Evolutionary conservation across 1,284 basidiomycete species (phyloP).

Genomic region (Pseudomicrostroma phylloplanum): DNA sequence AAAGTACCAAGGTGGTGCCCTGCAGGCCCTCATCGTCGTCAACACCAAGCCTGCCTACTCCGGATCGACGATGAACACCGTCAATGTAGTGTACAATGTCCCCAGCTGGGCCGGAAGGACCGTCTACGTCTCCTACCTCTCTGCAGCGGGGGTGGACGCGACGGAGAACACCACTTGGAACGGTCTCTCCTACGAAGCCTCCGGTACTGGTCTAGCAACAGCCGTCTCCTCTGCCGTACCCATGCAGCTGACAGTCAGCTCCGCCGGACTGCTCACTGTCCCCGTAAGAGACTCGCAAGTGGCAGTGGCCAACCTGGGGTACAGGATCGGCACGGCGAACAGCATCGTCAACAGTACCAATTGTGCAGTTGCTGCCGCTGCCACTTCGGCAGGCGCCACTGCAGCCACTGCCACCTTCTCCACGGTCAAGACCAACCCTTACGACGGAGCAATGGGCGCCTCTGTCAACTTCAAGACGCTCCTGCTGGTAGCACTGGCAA

Average conservation of each 20-base stretch:
- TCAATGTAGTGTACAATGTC: constrained; percentile 19
- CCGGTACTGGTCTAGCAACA: constrained; percentile 19
- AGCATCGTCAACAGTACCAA: constrained; percentile 17
- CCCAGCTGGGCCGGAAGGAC: constrained; percentile 26
- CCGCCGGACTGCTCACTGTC: constrained; percentile 25
- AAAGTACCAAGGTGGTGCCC: constrained; percentile 20
- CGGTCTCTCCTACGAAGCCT: constrained; percentile 31
- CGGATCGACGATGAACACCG: background rate
- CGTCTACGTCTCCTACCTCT: constrained; percentile 26
- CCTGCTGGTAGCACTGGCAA: background rate
- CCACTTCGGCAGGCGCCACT: background rate
- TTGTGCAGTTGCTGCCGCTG: constrained; percentile 18
- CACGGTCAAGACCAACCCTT: too few relatives aligned
- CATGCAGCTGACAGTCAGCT: constrained; percentile 21
- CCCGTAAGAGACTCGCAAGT: constrained; percentile 33
- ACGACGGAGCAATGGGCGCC: too few relatives aligned
- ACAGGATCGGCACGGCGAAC: constrained; percentile 19
- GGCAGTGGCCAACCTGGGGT: constrained; percentile 25
- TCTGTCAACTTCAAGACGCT: background rate
- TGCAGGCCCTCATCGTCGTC: constrained; percentile 29
- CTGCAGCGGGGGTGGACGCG: constrained; percentile 26
- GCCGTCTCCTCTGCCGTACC: background rate
- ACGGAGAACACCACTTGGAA: constrained; percentile 31
- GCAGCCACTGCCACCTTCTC: too few relatives aligned
- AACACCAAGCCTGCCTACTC: constrained; percentile 26